Evolutionary conservation across 768 basidiomycete genomes (phyloP), one percentile per base, ranked within the genome.

Genomic region (Lyophyllum decastes): DNA sequence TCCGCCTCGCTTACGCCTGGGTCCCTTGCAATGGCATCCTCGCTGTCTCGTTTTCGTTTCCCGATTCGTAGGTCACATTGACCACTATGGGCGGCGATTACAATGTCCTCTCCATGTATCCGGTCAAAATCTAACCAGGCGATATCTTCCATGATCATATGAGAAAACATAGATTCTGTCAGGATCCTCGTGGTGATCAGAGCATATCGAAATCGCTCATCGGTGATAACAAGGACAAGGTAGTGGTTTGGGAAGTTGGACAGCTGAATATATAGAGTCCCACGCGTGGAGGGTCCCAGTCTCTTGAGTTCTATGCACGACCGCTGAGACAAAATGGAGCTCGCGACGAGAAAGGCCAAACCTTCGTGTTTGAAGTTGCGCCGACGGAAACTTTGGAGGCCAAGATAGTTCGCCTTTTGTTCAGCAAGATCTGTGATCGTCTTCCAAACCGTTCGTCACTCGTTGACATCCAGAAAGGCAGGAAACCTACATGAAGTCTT

Each of bases 321-420:
- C 60, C 35, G 34, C 17, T 57, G 24, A 38, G 11, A 24, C 34
- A 14, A 43, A 22, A 19, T 21, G 6, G 26, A n/a, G 30, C 41
- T 17, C 17, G 34, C n/a, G 33, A 33, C 9, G 21, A 25, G 48
- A 24, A 49, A 40, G 40, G 33, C 2, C 71, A 38, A 24, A 91
- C 92, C 91, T 65, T 88, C 83, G 34, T 70, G 76, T 1, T 78
- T 68, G 59, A 95, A 85, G 62, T 91, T 88, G 34, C 92, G 84
- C 24, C 78, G 72, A 16, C 86, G 83, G 71, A 84, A 89, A 55
- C 82, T 85, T 67, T 86, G 85, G 41, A 94, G 72, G n/a, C 94
- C 94, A 10, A 95, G 82, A 64, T 92, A 89, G 60, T 78, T 83
- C n/a, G 89, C 90, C 66, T 93, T 94, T 69, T 91, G 89, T 69